Conservation (phyloP, 2,329 filamentous ascomycete species). For the Calonectria hongkongensis region DNA sequence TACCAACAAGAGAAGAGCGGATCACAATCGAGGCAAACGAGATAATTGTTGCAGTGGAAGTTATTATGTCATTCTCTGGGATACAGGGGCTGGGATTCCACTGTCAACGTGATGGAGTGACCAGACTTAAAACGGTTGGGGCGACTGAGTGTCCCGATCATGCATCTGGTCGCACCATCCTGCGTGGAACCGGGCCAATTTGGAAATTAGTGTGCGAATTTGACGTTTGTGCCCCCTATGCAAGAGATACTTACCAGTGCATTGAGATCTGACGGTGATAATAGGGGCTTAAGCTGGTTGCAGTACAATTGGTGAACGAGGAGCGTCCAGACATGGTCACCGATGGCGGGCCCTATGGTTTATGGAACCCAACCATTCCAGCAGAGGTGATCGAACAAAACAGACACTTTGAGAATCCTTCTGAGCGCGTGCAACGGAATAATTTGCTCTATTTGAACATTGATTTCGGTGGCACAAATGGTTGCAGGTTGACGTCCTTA, state of each 20-base stretch:
- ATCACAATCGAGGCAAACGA: neutral
- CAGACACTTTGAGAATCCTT: neutral
- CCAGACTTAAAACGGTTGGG: neutral
- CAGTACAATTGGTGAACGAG: neutral
- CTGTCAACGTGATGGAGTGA: neutral
- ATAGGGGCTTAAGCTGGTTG: neutral
- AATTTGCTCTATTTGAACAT: neutral
- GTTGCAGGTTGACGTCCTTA: neutral
- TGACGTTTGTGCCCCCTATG: neutral
- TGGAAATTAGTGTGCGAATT: neutral
- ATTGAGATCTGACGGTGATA: neutral
- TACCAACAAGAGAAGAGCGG: neutral
- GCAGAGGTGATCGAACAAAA: neutral
- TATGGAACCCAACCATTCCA: neutral
- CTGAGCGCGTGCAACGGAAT: neutral
- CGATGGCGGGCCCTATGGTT: neutral
- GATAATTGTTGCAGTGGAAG: neutral
- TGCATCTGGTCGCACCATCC: neutral
- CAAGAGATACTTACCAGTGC: neutral
- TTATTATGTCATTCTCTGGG: neutral
- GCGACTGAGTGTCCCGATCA: neutral
- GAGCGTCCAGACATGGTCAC: neutral
- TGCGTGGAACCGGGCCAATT: neutral
- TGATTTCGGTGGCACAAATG: neutral
- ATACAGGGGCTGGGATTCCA: neutral